A percentile compares a stretch with the other conserved stretches of the same genome.
phyloP scores from a whole-genome alignment of 352 stramenopile species.

The Globisporangium solare region DNA sequence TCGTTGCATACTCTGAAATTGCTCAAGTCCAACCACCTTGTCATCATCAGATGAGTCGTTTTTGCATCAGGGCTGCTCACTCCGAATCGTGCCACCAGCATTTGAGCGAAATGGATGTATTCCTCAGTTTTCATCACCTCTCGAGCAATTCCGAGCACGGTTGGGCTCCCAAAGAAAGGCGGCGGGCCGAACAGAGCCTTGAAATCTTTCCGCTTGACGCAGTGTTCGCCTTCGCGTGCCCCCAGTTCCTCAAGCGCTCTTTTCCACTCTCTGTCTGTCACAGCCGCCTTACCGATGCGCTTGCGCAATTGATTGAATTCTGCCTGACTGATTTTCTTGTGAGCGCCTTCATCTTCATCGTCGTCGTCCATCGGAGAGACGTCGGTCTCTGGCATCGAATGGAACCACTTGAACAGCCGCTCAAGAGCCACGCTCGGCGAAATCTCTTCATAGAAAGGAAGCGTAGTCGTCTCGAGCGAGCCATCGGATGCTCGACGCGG shows the following conservation, averaged over 20 bases:
- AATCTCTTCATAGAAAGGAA: constrained; percentile 56
- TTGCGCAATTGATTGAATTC: constrained; percentile 41
- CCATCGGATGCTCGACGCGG: constrained; percentile 23
- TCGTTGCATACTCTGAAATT: constrained; percentile 30
- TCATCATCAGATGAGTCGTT: background rate
- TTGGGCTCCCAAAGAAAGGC: constrained; percentile 46
- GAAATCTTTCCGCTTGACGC: constrained; percentile 34
- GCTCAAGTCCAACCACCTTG: constrained; percentile 29
- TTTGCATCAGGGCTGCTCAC: background rate
- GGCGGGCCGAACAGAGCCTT: constrained; percentile 50
- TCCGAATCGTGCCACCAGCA: constrained; percentile 34
- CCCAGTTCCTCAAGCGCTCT: constrained; percentile 38
- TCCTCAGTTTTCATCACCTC: constrained; percentile 41
- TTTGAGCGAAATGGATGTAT: constrained; percentile 37
- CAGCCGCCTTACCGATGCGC: constrained; percentile 25
- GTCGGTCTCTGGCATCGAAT: background rate
- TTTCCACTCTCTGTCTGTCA: constrained; percentile 29
- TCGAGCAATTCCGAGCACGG: constrained; percentile 33
- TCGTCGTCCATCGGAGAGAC: background rate
- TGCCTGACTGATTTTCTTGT: constrained; percentile 6
- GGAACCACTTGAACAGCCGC: constrained; percentile 42
- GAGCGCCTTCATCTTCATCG: background rate
- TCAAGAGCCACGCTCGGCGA: constrained; percentile 34
- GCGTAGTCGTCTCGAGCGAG: constrained; percentile 28
- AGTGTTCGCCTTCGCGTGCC: constrained; percentile 6